Percentiles rank a stretch among this genome's conserved stretches.
These are phyloP conservation scores for Hypoxylon crocopeplum DNA, from an alignment of 495 filamentous ascomycete genomes.

Conservation along the genomic window DNA sequence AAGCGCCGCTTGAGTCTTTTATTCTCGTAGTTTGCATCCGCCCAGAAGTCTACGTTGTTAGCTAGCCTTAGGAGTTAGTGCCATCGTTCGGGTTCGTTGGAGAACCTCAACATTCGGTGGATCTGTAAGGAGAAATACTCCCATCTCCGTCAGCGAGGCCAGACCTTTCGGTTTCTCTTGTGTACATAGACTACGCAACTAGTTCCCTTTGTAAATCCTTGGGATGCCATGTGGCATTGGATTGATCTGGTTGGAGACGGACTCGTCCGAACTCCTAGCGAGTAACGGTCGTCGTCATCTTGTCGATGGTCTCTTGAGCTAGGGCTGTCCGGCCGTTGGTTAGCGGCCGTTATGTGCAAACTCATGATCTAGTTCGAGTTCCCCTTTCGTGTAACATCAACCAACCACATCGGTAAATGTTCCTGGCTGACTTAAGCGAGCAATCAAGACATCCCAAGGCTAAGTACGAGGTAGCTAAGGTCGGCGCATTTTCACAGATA, in stretches of 20 bases:
- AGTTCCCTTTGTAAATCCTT: constrained; percentile 16
- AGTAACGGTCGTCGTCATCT: constrained; percentile 15
- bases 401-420: constrained; percentile 6
- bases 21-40: not conserved
- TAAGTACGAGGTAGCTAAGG: not conserved
- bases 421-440: constrained; percentile 1
- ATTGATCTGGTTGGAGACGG: constrained; percentile 1
- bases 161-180: not conserved
- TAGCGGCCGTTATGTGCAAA: constrained; percentile 7
- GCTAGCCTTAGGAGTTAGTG: not conserved
- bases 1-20: not conserved
- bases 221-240: constrained; percentile 29
- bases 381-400: not conserved
- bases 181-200: not conserved
- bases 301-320: constrained; percentile 9
- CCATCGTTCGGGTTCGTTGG: not conserved
- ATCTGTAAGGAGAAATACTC: not conserved
- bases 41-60: no score
- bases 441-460: constrained; percentile 4
- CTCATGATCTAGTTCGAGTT: not conserved
- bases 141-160: not conserved
- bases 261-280: constrained; percentile 3
- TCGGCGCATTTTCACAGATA: not conserved
- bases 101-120: not conserved
- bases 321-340: constrained; percentile 3